Evolutionary conservation across 2,329 filamentous ascomycete species (phyloP).

Genomic region (Ophiostoma perfectum): DNA sequence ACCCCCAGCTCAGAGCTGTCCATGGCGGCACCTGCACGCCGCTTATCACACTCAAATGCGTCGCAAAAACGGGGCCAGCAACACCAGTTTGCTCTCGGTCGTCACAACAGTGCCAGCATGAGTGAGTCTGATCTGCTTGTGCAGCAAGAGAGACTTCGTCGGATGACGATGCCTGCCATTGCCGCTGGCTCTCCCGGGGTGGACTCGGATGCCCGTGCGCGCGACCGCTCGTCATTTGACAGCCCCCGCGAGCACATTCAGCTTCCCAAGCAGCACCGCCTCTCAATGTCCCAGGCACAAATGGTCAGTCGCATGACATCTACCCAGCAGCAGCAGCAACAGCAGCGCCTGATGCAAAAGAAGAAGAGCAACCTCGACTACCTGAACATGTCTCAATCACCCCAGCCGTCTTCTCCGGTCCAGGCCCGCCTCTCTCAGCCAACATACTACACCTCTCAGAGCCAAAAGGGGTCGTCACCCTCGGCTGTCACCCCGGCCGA

Average conservation of each 20-base stretch:
- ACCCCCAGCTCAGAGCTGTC: conserved; percentile 36
- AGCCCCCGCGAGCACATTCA: conserved; percentile 34
- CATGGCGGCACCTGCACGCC: conserved; percentile 38
- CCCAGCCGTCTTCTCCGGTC: too few relatives aligned
- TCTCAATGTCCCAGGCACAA: conserved; percentile 42
- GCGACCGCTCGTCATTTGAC: conserved; percentile 47
- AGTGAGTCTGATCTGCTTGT: conserved; percentile 51
- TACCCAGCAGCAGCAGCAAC: conserved; percentile 34
- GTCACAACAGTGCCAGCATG: conserved; percentile 40
- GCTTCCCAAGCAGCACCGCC: conserved; percentile 42
- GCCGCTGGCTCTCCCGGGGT: conserved; percentile 28
- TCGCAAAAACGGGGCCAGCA: conserved; percentile 23
- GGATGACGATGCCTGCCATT: conserved; percentile 47
- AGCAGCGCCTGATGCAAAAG: conserved; percentile 31
- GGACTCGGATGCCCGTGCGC: conserved; percentile 33
- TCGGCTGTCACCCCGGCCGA: conserved; percentile 56
- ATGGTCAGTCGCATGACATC: conserved; percentile 36
- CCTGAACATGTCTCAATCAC: conserved; percentile 37
- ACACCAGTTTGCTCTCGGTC: conserved; percentile 36
- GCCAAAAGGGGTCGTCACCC: conserved; percentile 35
- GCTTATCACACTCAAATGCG: conserved; percentile 33
- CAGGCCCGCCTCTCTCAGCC: conserved; percentile 24
- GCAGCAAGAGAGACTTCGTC: conserved; percentile 54
- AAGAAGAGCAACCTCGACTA: conserved; percentile 53
- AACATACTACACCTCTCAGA: conserved; percentile 34